Evolutionary conservation across 108 stramenopile genomes (phyloP).

Genomic region (Nannochloropsis salina): DNA sequence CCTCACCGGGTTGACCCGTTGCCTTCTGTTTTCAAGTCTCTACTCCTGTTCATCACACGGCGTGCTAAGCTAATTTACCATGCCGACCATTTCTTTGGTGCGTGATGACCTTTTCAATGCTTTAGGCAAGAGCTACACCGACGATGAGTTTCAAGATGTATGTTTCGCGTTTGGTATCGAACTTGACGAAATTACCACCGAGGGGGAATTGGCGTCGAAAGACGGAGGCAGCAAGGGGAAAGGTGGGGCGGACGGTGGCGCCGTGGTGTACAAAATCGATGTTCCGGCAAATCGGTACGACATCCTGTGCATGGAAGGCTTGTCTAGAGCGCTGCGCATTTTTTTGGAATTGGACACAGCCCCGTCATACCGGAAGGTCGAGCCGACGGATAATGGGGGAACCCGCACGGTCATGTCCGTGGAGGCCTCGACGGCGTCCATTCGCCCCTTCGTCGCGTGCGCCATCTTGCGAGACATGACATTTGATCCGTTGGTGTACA

Average conservation of each 20-base stretch:
- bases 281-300: constrained; percentile 99
- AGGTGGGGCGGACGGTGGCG: constrained; percentile 41
- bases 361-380: constrained; percentile 56
- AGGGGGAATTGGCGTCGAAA: constrained; percentile 68
- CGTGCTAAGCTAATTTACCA: constrained; percentile 31
- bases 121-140: constrained; percentile 86
- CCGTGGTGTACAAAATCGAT: constrained; percentile 94
- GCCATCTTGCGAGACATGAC: constrained; percentile 86
- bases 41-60: background rate
- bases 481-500: constrained; percentile 77
- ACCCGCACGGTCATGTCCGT: constrained; percentile 20
- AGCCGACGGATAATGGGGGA: constrained; percentile 20
- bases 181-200: constrained; percentile 93
- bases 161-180: constrained; percentile 99
- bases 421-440: constrained; percentile 64
- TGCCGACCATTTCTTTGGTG: constrained; percentile 89
- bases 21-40: too few species aligned
- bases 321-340: constrained; percentile 79
- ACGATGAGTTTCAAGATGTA: constrained; percentile 93
- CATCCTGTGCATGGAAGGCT: constrained; percentile 92
- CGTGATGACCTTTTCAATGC: constrained; percentile 78
- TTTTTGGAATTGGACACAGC: constrained; percentile 80
- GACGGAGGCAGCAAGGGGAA: constrained; percentile 51
- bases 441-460: constrained; percentile 94
- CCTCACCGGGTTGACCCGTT: too few species aligned